Evolutionary conservation across 192 early-diverging fungal species (phyloP), one percentile per base, ranked within the genome.

Genomic region (Umbelopsis isabellina): DNA sequence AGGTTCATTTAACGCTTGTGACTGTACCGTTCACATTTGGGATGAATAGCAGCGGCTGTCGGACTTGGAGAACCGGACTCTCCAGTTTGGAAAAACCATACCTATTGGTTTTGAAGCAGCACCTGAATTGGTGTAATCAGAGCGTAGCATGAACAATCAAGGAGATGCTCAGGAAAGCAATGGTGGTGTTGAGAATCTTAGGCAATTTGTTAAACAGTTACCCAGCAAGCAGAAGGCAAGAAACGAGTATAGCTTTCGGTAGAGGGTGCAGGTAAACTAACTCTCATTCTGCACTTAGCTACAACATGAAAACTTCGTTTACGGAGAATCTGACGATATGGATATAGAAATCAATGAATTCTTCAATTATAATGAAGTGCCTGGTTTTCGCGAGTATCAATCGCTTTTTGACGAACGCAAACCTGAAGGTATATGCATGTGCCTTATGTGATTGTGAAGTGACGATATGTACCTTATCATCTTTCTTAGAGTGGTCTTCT

Each of bases 291-390:
- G 7, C 13, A 30, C n/a, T 4, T 67, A 46, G 18, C 41, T 85
- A 67, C 61, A 72, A 13, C 82, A 86, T 66, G 72, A 85, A 12
- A 55, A 70, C 9, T 88, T 88, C 51, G 65, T 71, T 44, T 88
- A 88, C 67, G 75, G 73, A 18, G 87, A 88, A 66, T 77, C 72
- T 61, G 87, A 88, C 18, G 75, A 73, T 2, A 45, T 83, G 1
- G 27, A 75, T 15, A 80, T 80, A 12, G 87, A 88, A 69, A 85
- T 86, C 52, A 81, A 88, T 65, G 87, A 88, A 50, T 87, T 88
- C 47, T 88, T 78, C 45, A 77, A 84, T 23, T 88, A 87, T 70
- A 55, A 74, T 20, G 84, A 88, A 71, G 77, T 83, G 8, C 61
- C 80, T 13, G 74, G 81, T 67, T 76, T 81, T 27, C 23, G 73